Base-by-base conservation (phyloP, 345 rosid species). In the Cardamine occulta region DNA sequence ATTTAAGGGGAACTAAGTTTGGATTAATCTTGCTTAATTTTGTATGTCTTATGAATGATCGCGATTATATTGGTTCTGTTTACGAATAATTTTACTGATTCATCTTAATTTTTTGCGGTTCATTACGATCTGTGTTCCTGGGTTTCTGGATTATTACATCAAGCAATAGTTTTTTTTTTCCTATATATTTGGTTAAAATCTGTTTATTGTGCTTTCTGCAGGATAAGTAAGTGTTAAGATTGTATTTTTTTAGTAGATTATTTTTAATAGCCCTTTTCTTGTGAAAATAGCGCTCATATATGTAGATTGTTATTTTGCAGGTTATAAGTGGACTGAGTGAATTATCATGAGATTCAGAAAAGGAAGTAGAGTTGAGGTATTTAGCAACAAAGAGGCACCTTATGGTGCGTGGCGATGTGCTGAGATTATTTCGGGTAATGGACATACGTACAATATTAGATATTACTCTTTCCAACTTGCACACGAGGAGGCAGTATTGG, bases 361-460 rank as follows among this genome's bases (percentile, higher is more conserved):
- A 80, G 93, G 96, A 13, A 83, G 75, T 44, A 82, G 73, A 66
- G 91, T 93, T 56, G 98, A 93, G 86, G 87, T 90, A 0, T 80
- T 85, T 58, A 85, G 82, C 81, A 82, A 48, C 75, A 74, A 84
- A 19, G 89, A 85, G 74, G 84, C 74, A 11, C 75, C 88, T 13
- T 78, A 81, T 10, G 94, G 91, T 39, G 85, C 82, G 1, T 93
- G 95, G 98, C 81, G 68, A 17, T 81, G 82, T 60, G 93, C 88
- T 3, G 91, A 86, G 76, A 82, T 93, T 51, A 59, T 85, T 6
- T 82, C 89, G 15, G 88, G 93, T 19, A 85, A 88, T 79, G 96
- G 93, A 28, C 93, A 71, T 66, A 88, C 81, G n/a, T 85, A 87
- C 79, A 68, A 35, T 29, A 85, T 90, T 28, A 80, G 72, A 74